phyloP scores from a whole-genome alignment of 192 early-diverging fungal genomes.

The Gorgonomyces haynaldii region DNA sequence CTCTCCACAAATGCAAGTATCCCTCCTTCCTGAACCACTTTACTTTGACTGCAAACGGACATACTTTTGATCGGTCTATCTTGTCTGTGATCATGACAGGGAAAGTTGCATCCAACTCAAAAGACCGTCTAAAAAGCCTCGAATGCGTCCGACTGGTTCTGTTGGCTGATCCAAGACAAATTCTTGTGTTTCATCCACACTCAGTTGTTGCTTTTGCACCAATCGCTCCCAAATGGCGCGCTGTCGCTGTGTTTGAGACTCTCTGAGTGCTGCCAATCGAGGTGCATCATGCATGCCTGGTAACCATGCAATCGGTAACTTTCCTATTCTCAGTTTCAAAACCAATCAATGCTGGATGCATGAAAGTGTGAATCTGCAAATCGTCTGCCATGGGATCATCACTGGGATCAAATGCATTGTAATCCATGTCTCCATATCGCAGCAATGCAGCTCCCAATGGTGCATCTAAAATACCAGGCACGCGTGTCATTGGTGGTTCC shows the following conservation, averaged over 20 bases:
- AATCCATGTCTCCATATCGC: constrained; percentile 24
- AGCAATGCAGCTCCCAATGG: constrained; percentile 27
- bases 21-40: too few species aligned
- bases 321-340: too few species aligned
- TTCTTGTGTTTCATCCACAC: background rate
- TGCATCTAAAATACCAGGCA: constrained; percentile 35
- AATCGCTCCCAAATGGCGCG: constrained; percentile 4
- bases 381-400: constrained; percentile 22
- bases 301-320: constrained; percentile 38
- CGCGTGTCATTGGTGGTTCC: constrained; percentile 38
- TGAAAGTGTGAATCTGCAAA: constrained; percentile 31
- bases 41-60: too few species aligned
- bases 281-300: background rate
- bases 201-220: background rate
- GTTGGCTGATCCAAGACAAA: background rate
- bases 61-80: too few species aligned
- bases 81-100: too few species aligned
- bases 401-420: background rate
- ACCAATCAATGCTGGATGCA: constrained; percentile 43
- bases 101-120: constrained; percentile 22
- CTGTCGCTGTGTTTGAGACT: background rate
- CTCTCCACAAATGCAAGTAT: too few species aligned
- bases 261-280: background rate
- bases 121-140: constrained; percentile 28
- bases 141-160: constrained; percentile 7